Base-by-base conservation (phyloP, 129 eudicot genomes). In the Oenanthe sinensis region DNA sequence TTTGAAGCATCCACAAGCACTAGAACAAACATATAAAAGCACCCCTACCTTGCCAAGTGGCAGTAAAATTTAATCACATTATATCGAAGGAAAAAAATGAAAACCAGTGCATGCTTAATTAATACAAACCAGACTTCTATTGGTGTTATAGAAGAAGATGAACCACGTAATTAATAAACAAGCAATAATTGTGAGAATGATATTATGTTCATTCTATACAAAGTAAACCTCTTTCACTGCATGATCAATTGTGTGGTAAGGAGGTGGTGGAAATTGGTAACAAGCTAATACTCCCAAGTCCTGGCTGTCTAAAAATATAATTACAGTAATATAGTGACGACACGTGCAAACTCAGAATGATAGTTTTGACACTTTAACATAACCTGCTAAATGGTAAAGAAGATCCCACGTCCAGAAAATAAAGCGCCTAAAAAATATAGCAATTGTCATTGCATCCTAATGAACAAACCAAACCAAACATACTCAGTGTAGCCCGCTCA, bases 211-310 rank as follows among this genome's bases (percentile, higher is more conserved):
- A 72, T n/a, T n/a, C 28, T 15, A 72, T 16, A 72, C 54, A 44
- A 43, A 43, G 49, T 26, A 11, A 43, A 71, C 46, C 47, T 4
- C 49, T 71, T 43, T 72, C 15, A 11, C 20, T 43, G 76, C 28
- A 43, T 43, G 17, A 72, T 42, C 54, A 43, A 10, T 72, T n/a
- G 54, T 72, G 52, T 72, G 39, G 17, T 71, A n/a, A 72, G 43
- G 76, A 72, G 76, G 54, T 43, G 48, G 76, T 22, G 76, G 52
- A 33, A n/a, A 3, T n/a, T 72, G 76, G 10, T 42, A 43, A 11
- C 6, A 71, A 71, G n/a, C 33, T 40, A 71, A 15, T 5, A 71
- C 65, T 39, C 30, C 50, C 4, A 40, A 71, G 44, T 72, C 52
- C 12, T 43, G 20, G 50, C 47, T 15, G 49, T 43, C 36, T 33